These are phyloP conservation scores for Eucalyptus sp. DNA, from an alignment of 345 rosid genomes.

Conservation along the genomic window DNA sequence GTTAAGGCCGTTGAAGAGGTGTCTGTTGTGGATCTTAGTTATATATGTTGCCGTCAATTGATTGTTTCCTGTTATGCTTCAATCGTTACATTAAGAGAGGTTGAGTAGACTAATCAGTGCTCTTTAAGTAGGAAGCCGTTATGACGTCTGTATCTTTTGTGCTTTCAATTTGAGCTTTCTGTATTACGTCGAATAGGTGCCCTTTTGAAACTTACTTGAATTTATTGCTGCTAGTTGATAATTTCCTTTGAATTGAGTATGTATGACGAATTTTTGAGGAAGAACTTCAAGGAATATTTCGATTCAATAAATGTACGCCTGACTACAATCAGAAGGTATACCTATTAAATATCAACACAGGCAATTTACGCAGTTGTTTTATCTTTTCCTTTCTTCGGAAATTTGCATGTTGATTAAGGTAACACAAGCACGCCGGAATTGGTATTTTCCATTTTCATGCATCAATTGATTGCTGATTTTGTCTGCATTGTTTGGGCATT, in stretches of 20 bases:
- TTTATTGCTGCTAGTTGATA: not conserved
- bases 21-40: not conserved
- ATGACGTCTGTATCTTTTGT: not conserved
- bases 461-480: not conserved
- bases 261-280: not conserved
- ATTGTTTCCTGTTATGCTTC: not conserved
- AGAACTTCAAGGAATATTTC: not conserved
- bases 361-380: not conserved
- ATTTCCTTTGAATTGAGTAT: not conserved
- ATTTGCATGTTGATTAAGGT: not conserved
- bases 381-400: not conserved
- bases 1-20: not conserved
- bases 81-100: not conserved
- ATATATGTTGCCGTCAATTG: not conserved
- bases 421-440: not conserved
- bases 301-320: not conserved
- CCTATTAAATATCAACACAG: not conserved
- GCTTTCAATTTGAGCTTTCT: not conserved
- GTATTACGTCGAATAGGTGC: not conserved
- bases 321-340: not conserved
- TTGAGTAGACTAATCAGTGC: not conserved
- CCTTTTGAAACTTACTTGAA: not conserved
- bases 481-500: not conserved
- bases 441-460: not conserved
- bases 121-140: not conserved